Conservation (phyloP, 2,329 filamentous ascomycete genomes). For the Penicillium sp. region DNA sequence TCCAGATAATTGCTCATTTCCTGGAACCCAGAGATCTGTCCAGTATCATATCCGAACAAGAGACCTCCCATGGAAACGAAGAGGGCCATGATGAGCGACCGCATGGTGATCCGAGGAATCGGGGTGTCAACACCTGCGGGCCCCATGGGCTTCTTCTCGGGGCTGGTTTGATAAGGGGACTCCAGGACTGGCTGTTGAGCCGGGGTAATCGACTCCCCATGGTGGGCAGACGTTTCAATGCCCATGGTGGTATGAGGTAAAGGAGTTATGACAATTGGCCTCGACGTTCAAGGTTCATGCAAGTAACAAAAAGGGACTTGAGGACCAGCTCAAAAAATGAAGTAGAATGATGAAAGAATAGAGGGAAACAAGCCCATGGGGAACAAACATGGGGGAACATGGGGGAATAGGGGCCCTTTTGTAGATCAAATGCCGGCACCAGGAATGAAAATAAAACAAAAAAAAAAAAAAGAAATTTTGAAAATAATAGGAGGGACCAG, state of each 20-base stretch:
- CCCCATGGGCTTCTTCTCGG: conserved; percentile 25
- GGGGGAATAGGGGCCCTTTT: conserved; percentile 20
- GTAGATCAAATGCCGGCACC: conserved; percentile 9
- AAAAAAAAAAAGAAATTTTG: conserved; percentile 3
- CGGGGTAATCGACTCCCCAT: conserved; percentile 36
- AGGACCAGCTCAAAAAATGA: conserved; percentile 4
- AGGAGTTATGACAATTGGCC: not conserved
- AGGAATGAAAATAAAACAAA: not conserved
- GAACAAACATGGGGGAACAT: conserved; percentile 10
- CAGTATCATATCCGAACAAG: conserved; percentile 48
- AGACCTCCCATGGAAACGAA: conserved; percentile 51
- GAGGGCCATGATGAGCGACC: conserved; percentile 44
- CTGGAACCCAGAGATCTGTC: conserved; percentile 49
- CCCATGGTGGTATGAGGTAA: conserved; percentile 26
- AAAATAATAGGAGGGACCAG: not conserved
- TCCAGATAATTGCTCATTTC: conserved; percentile 44
- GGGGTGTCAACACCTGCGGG: conserved; percentile 30
- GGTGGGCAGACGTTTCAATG: conserved; percentile 28
- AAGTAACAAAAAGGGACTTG: not conserved
- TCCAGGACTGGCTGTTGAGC: conserved; percentile 28
- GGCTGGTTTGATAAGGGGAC: conserved; percentile 19
- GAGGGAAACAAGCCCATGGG: conserved; percentile 15
- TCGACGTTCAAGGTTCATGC: not conserved
- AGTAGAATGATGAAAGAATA: conserved; percentile 2
- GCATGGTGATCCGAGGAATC: conserved; percentile 38